These are phyloP conservation scores for Brettanomyces naardenensis DNA, from an alignment of 805 yeast genomes.

Conservation along the genomic window DNA sequence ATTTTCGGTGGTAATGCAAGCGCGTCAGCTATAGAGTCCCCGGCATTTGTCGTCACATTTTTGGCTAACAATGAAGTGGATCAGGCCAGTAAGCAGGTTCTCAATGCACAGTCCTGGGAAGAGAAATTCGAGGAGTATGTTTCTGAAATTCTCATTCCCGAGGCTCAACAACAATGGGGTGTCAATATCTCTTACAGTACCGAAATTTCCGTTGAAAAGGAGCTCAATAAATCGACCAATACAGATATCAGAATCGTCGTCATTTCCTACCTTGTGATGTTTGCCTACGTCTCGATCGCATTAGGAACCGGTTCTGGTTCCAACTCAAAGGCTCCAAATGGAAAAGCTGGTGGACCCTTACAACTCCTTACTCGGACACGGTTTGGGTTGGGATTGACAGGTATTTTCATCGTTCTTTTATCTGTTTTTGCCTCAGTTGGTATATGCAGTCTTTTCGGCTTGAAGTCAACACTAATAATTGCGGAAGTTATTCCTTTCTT, in stretches of 20 bases:
- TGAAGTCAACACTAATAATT: slow-evolving; percentile 82
- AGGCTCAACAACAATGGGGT: slow-evolving; percentile 43
- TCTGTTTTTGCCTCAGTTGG: slow-evolving; percentile 85
- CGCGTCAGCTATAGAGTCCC: slow-evolving; percentile 42
- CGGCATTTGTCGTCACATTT: slow-evolving; percentile 72
- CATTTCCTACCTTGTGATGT: slow-evolving; percentile 78
- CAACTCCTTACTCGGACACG: slow-evolving; percentile 41
- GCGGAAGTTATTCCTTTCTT: slow-evolving; percentile 96
- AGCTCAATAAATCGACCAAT: slow-evolving; percentile 72
- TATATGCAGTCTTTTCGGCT: slow-evolving; percentile 61
- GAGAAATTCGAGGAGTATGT: slow-evolving; percentile 51
- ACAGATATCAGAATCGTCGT: slow-evolving; percentile 67
- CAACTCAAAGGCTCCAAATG: background rate
- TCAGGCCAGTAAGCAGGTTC: slow-evolving; percentile 30
- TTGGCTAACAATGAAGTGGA: slow-evolving; percentile 52
- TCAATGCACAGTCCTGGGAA: slow-evolving; percentile 58
- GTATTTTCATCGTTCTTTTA: slow-evolving; percentile 70
- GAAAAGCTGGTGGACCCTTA: slow-evolving; percentile 2
- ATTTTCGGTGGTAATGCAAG: slow-evolving; percentile 53
- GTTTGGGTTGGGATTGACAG: slow-evolving; percentile 73
- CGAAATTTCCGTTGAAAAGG: slow-evolving; percentile 78
- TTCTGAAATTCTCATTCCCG: slow-evolving; percentile 28
- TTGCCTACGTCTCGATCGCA: slow-evolving; percentile 77
- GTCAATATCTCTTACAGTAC: slow-evolving; percentile 68
- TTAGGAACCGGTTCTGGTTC: slow-evolving; percentile 40